Conservation (phyloP, 345 rosid genomes). For the Pistacia atlantica region DNA sequence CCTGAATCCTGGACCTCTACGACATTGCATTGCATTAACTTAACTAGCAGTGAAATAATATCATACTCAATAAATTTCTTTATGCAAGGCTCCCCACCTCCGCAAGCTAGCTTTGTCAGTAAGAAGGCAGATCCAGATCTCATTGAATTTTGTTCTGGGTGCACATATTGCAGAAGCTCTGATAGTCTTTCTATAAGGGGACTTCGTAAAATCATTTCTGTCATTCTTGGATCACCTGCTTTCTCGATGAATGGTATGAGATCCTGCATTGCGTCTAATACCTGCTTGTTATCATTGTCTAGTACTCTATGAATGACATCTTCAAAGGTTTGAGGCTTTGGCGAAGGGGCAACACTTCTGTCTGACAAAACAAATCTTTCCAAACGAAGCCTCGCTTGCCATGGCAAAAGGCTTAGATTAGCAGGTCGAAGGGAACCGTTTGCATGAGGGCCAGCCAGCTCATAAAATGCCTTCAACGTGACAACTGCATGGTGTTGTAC, state of each 20-base stretch:
- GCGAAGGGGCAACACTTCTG: conserved; percentile 2
- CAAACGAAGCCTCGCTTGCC: conserved; percentile 34
- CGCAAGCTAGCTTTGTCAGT: conserved; percentile 33
- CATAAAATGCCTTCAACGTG: conserved; percentile 33
- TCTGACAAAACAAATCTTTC: conserved; percentile 28
- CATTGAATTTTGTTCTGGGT: conserved; percentile 20
- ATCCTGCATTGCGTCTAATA: conserved; percentile 33
- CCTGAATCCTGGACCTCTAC: conserved; percentile 37
- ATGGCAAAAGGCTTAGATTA: conserved; percentile 30
- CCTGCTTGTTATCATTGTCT: conserved; percentile 9
- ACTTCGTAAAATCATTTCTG: conserved; percentile 29
- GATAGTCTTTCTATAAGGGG: conserved; percentile 25
- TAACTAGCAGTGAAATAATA: conserved; percentile 27
- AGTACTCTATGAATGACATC: conserved; percentile 27
- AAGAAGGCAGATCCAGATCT: conserved; percentile 35
- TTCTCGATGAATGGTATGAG: conserved; percentile 36
- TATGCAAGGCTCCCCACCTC: conserved; percentile 36
- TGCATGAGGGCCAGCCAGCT: conserved; percentile 23
- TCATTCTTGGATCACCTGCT: conserved; percentile 30
- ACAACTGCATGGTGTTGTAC: conserved; percentile 34
- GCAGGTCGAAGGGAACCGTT: conserved; percentile 24
- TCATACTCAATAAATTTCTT: conserved; percentile 26
- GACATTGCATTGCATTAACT: conserved; percentile 32
- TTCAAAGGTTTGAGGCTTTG: conserved; percentile 28
- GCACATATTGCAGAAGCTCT: conserved; percentile 23